A percentile compares a stretch with the other conserved stretches of the same genome.
Conservation (phyloP, 2,329 filamentous ascomycete species). For the Rutstroemia sydowiana region DNA sequence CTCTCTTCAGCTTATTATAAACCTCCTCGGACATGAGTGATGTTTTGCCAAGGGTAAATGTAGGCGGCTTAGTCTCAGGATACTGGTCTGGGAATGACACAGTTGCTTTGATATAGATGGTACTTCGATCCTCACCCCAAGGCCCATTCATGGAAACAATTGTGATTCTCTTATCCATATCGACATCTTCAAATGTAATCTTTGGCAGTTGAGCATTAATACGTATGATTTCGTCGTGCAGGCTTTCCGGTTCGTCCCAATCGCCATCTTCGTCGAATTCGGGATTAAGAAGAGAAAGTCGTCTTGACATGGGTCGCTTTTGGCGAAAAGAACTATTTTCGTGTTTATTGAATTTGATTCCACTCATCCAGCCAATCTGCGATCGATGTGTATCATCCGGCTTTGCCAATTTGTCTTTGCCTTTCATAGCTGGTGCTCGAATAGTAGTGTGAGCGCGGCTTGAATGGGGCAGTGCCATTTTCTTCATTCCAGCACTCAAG, state of each 20-base stretch:
- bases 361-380: slow-evolving; percentile 64
- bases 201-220: slow-evolving; percentile 56
- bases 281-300: slow-evolving; percentile 26
- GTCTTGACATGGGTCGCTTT: slow-evolving; percentile 22
- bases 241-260: slow-evolving; percentile 51
- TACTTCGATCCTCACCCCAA: slow-evolving; percentile 50
- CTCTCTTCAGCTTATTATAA: slow-evolving; percentile 44
- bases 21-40: slow-evolving; percentile 53
- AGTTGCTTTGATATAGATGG: slow-evolving; percentile 55
- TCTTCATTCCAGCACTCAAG: slow-evolving; percentile 32
- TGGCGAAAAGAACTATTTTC: slow-evolving; percentile 15
- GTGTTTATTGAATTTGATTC: slow-evolving; percentile 50
- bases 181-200: slow-evolving; percentile 56
- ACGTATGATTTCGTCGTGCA: slow-evolving; percentile 58
- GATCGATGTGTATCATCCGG: slow-evolving; percentile 39
- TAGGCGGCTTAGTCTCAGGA: slow-evolving; percentile 49
- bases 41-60: slow-evolving; percentile 54
- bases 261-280: slow-evolving; percentile 34
- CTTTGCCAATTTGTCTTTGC: slow-evolving; percentile 23
- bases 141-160: slow-evolving; percentile 57
- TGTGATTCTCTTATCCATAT: slow-evolving; percentile 53
- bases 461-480: slow-evolving; percentile 34
- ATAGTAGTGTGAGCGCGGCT: slow-evolving; percentile 18
- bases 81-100: slow-evolving; percentile 54
- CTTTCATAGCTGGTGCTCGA: slow-evolving; percentile 28